Evolutionary conservation across 257 asterid genomes (phyloP).

Genomic region (Osmanthus fragrans): DNA sequence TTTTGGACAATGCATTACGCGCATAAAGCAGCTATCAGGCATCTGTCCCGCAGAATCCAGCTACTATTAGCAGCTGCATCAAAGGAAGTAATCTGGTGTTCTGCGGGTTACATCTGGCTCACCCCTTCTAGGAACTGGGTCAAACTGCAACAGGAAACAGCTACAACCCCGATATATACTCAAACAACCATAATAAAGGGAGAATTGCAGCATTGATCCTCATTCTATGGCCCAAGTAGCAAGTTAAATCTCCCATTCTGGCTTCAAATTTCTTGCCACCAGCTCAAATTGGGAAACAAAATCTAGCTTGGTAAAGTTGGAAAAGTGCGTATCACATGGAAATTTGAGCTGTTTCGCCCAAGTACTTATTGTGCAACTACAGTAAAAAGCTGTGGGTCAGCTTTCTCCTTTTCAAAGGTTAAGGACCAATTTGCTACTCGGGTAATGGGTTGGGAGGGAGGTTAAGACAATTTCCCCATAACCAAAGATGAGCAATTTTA

Average conservation of each 20-base stretch:
- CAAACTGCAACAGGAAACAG: constrained; percentile 52
- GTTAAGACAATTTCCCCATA: not conserved
- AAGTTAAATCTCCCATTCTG: not conserved
- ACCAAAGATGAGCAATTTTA: not conserved
- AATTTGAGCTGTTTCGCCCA: too few species aligned
- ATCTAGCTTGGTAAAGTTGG: not conserved
- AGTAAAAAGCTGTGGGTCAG: not conserved
- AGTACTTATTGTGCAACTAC: not conserved
- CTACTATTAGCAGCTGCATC: constrained; percentile 36
- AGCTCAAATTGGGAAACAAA: too few species aligned
- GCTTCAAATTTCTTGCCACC: not conserved
- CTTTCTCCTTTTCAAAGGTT: too few species aligned
- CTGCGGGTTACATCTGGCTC: constrained; percentile 90
- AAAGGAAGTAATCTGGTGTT: constrained; percentile 83
- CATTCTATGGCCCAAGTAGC: not conserved
- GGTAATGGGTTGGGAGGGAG: not conserved
- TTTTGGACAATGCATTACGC: constrained; percentile 25
- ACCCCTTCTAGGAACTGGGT: constrained; percentile 87
- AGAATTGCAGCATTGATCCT: not conserved
- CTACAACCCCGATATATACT: not conserved
- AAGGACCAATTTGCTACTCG: not conserved
- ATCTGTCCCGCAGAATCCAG: constrained; percentile 22
- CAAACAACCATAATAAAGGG: not conserved
- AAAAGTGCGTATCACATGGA: not conserved
- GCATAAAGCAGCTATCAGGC: constrained; percentile 39